Evolutionary conservation across 2,329 filamentous ascomycete genomes (phyloP).

Genomic region (Cladosporium halotolerans): DNA sequence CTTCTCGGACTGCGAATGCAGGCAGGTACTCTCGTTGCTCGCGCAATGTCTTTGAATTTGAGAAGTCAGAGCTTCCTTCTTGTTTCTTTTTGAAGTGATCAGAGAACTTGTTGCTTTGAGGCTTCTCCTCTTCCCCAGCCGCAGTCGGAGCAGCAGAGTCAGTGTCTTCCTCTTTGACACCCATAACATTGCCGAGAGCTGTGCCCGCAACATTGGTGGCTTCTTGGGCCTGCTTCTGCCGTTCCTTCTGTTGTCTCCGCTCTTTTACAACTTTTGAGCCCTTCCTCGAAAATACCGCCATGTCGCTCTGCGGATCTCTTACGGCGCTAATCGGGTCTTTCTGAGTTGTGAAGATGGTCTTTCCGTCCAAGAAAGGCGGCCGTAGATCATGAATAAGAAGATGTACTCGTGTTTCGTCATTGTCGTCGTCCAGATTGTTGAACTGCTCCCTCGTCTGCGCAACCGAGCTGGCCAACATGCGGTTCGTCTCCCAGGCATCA

Average conservation of each 20-base stretch:
- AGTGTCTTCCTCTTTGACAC: slow-evolving; percentile 80
- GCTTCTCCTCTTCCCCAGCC: slow-evolving; percentile 58
- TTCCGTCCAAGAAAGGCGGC: slow-evolving; percentile 89
- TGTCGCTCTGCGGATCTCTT: slow-evolving; percentile 89
- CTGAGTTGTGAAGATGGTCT: slow-evolving; percentile 95
- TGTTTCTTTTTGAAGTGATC: slow-evolving; percentile 83
- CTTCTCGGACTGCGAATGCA: slow-evolving; percentile 92
- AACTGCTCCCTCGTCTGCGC: slow-evolving; percentile 80
- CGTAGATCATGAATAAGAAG: slow-evolving; percentile 87
- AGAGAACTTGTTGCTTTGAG: slow-evolving; percentile 73
- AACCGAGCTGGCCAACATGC: slow-evolving; percentile 94
- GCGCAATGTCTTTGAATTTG: slow-evolving; percentile 78
- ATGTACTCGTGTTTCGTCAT: slow-evolving; percentile 84
- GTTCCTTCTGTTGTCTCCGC: slow-evolving; percentile 81
- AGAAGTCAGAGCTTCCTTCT: slow-evolving; percentile 79
- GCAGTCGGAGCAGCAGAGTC: slow-evolving; percentile 61
- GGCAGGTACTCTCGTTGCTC: slow-evolving; percentile 92
- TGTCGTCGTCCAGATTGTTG: slow-evolving; percentile 79
- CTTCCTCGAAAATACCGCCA: slow-evolving; percentile 96
- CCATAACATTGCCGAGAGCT: slow-evolving; percentile 88
- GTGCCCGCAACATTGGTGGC: slow-evolving; percentile 91
- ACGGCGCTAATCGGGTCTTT: slow-evolving; percentile 91
- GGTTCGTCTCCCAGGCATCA: slow-evolving; percentile 97
- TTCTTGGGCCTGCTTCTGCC: slow-evolving; percentile 89
- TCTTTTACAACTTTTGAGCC: slow-evolving; percentile 91